phyloP scores from a whole-genome alignment of 1,284 basidiomycete genomes.

The Amylostereum areolatum region DNA sequence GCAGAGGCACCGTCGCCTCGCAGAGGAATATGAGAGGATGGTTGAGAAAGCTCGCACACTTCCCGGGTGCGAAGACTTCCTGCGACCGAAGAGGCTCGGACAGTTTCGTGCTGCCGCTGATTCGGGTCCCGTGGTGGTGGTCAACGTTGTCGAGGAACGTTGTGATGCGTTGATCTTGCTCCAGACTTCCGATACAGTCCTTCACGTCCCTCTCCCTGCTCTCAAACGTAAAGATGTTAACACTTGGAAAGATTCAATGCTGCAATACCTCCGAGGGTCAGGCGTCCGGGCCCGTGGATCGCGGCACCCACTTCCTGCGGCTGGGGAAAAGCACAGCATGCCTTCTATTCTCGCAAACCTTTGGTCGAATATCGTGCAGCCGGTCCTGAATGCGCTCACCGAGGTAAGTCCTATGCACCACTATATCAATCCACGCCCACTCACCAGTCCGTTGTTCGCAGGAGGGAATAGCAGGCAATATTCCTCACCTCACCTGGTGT shows the following conservation, averaged over 20 bases:
- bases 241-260: not conserved
- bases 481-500: constrained; percentile 17
- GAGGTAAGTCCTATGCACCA: too few relatives aligned
- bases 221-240: not conserved
- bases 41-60: not conserved
- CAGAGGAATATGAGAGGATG: not conserved
- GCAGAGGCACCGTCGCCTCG: not conserved
- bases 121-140: constrained; percentile 5
- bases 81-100: not conserved
- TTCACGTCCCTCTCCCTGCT: not conserved
- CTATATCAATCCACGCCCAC: not conserved
- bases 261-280: not conserved
- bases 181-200: not conserved
- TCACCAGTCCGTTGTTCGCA: not conserved
- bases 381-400: too few relatives aligned
- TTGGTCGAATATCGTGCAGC: not conserved
- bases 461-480: not conserved
- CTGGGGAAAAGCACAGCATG: not conserved
- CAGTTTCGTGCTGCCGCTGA: too few relatives aligned
- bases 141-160: not conserved
- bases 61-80: constrained; percentile 10
- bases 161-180: not conserved
- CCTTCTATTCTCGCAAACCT: not conserved
- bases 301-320: not conserved
- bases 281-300: not conserved